A percentile compares a stretch with the other conserved stretches of the same genome.
Evolutionary conservation across 129 eudicot species (phyloP).

Genomic region (Helichrysum umbraculigerum): DNA sequence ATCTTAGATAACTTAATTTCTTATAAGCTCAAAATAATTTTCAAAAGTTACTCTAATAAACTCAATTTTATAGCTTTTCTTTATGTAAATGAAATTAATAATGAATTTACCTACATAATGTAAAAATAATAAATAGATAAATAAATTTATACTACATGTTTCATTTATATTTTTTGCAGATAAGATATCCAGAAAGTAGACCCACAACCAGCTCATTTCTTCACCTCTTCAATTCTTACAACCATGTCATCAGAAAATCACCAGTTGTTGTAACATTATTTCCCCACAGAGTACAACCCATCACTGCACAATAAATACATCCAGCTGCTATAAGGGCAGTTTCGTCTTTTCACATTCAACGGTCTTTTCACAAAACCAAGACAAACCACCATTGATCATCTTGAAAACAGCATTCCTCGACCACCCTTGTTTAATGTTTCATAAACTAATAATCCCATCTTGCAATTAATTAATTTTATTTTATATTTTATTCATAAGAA

Average conservation of each 20-base stretch:
- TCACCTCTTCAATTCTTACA: neutral
- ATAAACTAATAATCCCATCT: neutral
- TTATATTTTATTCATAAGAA: constrained; percentile 10
- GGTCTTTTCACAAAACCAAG: constrained; percentile 45
- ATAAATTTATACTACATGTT: too few species aligned
- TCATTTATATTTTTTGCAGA: too few species aligned
- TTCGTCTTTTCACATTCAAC: constrained; percentile 31
- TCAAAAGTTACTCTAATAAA: too few species aligned
- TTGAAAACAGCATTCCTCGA: constrained; percentile 39
- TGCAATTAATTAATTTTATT: neutral
- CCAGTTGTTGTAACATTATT: constrained; percentile 5
- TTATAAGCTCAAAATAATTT: too few species aligned
- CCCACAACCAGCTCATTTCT: constrained; percentile 33
- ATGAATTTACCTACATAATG: too few species aligned
- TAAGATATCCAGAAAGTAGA: neutral
- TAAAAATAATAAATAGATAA: too few species aligned
- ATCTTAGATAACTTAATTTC: too few species aligned
- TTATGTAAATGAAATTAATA: too few species aligned
- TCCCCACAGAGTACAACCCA: constrained; percentile 29
- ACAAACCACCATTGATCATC: constrained; percentile 28
- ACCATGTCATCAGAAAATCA: neutral
- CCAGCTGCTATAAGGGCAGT: constrained; percentile 19
- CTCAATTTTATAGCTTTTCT: too few species aligned
- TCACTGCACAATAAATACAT: constrained; percentile 26
- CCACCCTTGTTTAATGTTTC: constrained; percentile 32